Conservation (phyloP, 805 yeast genomes). For the Ogataea trehalophila region DNA sequence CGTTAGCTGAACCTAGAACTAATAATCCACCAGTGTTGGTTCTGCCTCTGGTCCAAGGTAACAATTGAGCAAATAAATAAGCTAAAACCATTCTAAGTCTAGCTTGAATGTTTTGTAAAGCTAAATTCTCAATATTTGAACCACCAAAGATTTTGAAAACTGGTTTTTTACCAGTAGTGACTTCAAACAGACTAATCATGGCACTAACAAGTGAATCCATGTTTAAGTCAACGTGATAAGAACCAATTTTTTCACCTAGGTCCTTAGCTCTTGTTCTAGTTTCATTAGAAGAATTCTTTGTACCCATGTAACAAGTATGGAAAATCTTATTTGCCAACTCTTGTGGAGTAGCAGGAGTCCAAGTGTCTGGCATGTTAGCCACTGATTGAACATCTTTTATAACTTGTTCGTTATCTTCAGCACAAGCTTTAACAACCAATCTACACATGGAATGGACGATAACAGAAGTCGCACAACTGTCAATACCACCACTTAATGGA, state of each 20-base stretch:
- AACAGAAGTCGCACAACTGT: conserved; percentile 94
- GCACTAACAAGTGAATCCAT: conserved; percentile 83
- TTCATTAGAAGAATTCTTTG: conserved; percentile 83
- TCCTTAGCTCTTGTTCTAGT: conserved; percentile 80
- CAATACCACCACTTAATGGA: conserved; percentile 96
- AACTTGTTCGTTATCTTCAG: conserved; percentile 69
- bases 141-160: conserved; percentile 93
- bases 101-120: conserved; percentile 95
- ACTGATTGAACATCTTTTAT: conserved; percentile 68
- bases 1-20: conserved; percentile 94
- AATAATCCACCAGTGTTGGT: conserved; percentile 70
- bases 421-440: conserved; percentile 66
- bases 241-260: conserved; percentile 70
- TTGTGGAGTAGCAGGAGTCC: conserved; percentile 68
- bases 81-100: conserved; percentile 92
- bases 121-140: conserved; percentile 82
- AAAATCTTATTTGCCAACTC: conserved; percentile 75
- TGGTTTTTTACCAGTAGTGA: conserved; percentile 88
- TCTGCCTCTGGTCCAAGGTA: conserved; percentile 89
- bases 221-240: conserved; percentile 86
- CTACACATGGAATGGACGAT: conserved; percentile 94
- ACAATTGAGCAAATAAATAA: conserved; percentile 85
- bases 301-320: conserved; percentile 95
- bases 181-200: conserved; percentile 70
- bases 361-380: conserved; percentile 50